Percentiles rank a stretch among this genome's conserved stretches.
Evolutionary conservation across 129 eudicot species (phyloP).

Genomic region (Lactuca saligna): DNA sequence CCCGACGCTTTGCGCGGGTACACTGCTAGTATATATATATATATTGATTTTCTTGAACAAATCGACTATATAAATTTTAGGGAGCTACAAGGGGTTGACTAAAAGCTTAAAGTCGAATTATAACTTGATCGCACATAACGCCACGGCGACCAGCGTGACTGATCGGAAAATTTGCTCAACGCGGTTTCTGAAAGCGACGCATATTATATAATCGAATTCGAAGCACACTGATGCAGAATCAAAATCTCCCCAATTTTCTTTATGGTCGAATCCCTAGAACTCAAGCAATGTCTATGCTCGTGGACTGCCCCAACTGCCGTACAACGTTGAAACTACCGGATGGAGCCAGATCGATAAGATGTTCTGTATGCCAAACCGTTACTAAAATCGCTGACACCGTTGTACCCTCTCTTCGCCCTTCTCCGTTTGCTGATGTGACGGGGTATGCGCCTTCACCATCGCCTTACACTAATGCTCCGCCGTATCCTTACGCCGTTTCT

Average conservation of each 20-base stretch:
- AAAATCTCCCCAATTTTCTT: background rate
- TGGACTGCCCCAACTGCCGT: constrained; percentile 63
- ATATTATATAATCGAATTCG: background rate
- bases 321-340: constrained; percentile 62
- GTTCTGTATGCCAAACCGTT: constrained; percentile 61
- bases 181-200: constrained; percentile 12
- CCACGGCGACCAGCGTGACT: background rate
- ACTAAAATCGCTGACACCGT: constrained; percentile 58
- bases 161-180: background rate
- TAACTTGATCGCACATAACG: background rate
- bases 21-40: no score
- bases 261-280: background rate
- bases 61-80: background rate
- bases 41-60: no score
- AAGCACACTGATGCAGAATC: background rate
- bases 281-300: constrained; percentile 51
- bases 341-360: constrained; percentile 66
- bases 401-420: constrained; percentile 32
- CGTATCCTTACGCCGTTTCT: constrained; percentile 23
- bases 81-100: constrained; percentile 1
- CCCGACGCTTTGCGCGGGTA: no score
- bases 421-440: background rate
- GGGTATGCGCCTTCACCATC: constrained; percentile 9
- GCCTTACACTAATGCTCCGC: constrained; percentile 16
- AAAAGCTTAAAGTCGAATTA: background rate